Percentiles rank a stretch among this genome's conserved stretches.
These are phyloP conservation scores for Colletotrichum sp. DNA, from an alignment of 2,329 filamentous ascomycete species.

Conservation along the genomic window DNA sequence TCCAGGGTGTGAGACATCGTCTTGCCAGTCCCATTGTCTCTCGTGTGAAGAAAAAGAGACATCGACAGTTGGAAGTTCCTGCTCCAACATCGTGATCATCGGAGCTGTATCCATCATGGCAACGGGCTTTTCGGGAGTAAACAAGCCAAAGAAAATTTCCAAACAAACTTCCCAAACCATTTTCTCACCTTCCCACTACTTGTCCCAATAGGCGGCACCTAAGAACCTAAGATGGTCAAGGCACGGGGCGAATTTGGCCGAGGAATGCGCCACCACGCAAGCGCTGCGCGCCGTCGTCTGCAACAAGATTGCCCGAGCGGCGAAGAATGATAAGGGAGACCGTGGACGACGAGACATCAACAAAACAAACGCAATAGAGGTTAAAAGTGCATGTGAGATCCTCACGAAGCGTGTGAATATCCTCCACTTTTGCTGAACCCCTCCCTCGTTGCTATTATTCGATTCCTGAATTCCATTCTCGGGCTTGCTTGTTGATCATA, in stretches of 20 bases:
- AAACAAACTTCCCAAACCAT: slow-evolving; percentile 13
- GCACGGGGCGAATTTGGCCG: slow-evolving; percentile 17
- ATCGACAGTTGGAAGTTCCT: not conserved
- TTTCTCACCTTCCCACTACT: not conserved
- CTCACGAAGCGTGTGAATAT: not conserved
- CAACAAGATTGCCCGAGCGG: slow-evolving; percentile 22
- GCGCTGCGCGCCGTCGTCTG: slow-evolving; percentile 19
- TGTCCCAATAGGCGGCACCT: not conserved
- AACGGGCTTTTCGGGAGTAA: not conserved
- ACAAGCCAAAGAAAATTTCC: not conserved
- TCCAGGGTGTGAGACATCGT: not conserved
- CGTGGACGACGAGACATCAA: slow-evolving; percentile 18
- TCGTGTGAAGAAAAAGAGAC: not conserved
- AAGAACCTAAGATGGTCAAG: slow-evolving; percentile 12
- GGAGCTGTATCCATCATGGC: not conserved
- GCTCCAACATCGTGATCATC: not conserved
- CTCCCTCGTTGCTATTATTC: not conserved
- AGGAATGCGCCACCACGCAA: slow-evolving; percentile 20
- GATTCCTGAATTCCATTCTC: not conserved
- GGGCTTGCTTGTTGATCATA: not conserved
- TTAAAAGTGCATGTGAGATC: slow-evolving; percentile 21
- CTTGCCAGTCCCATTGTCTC: not conserved
- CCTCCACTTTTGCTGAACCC: not conserved
- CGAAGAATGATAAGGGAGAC: slow-evolving; percentile 21
- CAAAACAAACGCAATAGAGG: slow-evolving; percentile 9